A percentile compares a stretch with the other conserved stretches of the same genome.
Evolutionary conservation across 2,329 filamentous ascomycete genomes (phyloP).

Genomic region (Furcasterigmium sp.): DNA sequence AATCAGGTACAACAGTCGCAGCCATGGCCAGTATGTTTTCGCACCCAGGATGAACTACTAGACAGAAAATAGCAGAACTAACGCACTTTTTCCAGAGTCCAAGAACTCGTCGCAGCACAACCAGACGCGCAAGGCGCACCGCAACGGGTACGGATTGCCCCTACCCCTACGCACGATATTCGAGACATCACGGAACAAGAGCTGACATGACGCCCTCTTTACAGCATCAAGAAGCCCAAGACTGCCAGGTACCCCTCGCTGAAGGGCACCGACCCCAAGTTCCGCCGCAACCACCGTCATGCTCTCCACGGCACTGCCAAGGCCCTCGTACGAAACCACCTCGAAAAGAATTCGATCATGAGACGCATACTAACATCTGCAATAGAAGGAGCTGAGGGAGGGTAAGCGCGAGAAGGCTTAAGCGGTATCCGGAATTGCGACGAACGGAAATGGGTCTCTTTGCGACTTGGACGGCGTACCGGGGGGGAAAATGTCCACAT

Average conservation of each 20-base stretch:
- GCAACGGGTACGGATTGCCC: constrained; percentile 84
- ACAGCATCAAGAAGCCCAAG: constrained; percentile 99
- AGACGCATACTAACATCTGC: constrained; percentile 22
- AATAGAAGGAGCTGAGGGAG: constrained; percentile 94
- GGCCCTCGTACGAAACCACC: constrained; percentile 71
- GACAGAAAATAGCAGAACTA: neutral
- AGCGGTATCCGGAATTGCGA: constrained; percentile 20
- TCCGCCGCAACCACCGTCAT: constrained; percentile 99
- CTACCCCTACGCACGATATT: no score
- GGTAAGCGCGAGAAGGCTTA: constrained; percentile 88
- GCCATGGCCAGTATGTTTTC: constrained; percentile 34
- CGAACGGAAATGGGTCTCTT: no score
- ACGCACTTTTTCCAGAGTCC: constrained; percentile 64
- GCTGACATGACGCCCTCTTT: neutral
- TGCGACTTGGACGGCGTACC: no score
- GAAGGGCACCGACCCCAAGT: constrained; percentile 99
- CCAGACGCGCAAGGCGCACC: constrained; percentile 97
- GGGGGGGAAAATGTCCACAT: no score
- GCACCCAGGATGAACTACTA: no score
- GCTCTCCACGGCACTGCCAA: constrained; percentile 98
- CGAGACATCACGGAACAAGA: neutral
- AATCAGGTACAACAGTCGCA: constrained; percentile 16
- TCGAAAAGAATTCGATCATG: neutral
- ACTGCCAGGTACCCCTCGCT: constrained; percentile 98
- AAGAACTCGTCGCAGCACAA: constrained; percentile 99